Base-by-base conservation (phyloP, 2,329 filamentous ascomycete genomes). In the Diaporthe citriasiana region DNA sequence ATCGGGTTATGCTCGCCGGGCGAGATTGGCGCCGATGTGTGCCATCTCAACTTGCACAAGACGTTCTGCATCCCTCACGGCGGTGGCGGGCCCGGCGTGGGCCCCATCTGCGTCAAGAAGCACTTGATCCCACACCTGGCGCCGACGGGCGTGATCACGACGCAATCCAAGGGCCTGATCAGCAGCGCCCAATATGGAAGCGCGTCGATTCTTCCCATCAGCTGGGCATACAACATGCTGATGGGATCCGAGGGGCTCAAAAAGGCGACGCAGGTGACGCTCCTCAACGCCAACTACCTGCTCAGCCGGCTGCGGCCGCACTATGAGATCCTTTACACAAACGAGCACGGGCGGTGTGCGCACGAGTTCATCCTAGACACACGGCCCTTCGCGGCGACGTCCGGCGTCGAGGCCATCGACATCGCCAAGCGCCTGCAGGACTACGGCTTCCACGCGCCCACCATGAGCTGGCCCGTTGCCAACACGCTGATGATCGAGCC, bases 401-500 rank as follows among this genome's bases (percentile, higher is more conserved):
- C 93, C 9, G 95, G 94, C 35, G 87, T 98, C 78, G 95, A 98
- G 85, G 96, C 93, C 40, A 97, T 98, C 78, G 96, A 98, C 81
- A 93, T 98, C 77, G 96, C 96, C 80, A 98, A 98, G 89, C 94
- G 96, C 76, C 91, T 98, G 27, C 95, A 98, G 84, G 96, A 98
- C 82, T 98, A 97, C 82, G 96, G 96, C 55, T 98, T 98, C 90
- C 96, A 98, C 84, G 94, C 95, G 1, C 96, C 96, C 0, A 98
- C 96, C 70, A 98, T 98, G 96, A 95, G 92, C 82, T 98, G 94
- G 94, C 96, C 96, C 1, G 95, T 98, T 2, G 90, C 94, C 70
- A 97, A 97, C 85, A 98, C 96, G 0, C 90, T 98, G 57, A 98
- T 98, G 96, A 97, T 98, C 77, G 96, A 98, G 86, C 96, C 96